Base-by-base conservation (phyloP, 2,329 filamentous ascomycete species). In the Drechslerella coelobrocha region DNA sequence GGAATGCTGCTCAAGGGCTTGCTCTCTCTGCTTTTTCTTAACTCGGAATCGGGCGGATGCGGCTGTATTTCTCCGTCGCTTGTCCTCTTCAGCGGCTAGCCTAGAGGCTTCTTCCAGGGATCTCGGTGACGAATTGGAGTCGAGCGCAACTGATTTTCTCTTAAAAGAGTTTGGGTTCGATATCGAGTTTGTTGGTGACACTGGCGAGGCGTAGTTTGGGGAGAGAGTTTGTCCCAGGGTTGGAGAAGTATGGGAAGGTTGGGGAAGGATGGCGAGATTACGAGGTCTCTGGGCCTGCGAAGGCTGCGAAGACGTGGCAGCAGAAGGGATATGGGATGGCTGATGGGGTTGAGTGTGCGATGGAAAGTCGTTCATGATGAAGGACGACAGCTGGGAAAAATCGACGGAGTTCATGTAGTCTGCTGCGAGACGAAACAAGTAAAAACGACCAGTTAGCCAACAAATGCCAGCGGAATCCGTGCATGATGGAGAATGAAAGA, bases 21-120 rank as follows among this genome's bases (percentile, higher is more conserved):
- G 89, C 82, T 96, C 91, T 54, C 91, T 88, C 81, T 94, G 90
- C 86, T 96, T 96, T 88, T 96, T 96, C 86, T 96, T 96, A 78
- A 94, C 87, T 68, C 91, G 89, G 84, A 96, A 96, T 53, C 91
- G 89, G 17, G 91, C 91, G 74, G 88, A 92, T 61, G 91, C 91
- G 29, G 91, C 91, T 1, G 92, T 95, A 81, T 96, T 96, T 73
- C 91, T 87, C 68, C 91, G 87, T 53, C 91, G 88, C 81, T 95
- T 95, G 78, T 96, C 91, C 80, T 96, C 91, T 79, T 96, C 91
- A 21, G 91, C 91, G 10, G 89, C 89, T 4, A 87, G 75, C 39
- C 89, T 88, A 10, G 88, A 88, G 39, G 86, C 82, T 73, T 92
- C 89, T 78, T 92, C 89, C 52, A 89, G 54, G 26, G 66, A 71